These are phyloP conservation scores for Starmerella bombi DNA, from an alignment of 805 yeast genomes.

Conservation along the genomic window DNA sequence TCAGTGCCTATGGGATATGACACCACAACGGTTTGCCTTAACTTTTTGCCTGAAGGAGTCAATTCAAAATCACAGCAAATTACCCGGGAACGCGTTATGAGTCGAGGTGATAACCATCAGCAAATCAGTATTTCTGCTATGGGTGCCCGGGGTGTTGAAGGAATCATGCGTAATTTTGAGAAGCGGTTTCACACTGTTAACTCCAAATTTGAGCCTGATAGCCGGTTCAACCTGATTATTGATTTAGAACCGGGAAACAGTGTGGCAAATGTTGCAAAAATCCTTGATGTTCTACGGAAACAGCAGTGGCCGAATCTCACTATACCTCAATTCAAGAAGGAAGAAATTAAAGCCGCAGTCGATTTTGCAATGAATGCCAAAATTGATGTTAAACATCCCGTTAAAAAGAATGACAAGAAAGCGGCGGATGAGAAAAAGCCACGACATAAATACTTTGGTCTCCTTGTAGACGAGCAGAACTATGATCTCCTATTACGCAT, in stretches of 20 bases:
- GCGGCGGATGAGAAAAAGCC: slow-evolving; percentile 4
- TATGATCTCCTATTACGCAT: slow-evolving; percentile 17
- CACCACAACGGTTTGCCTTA: slow-evolving; percentile 51
- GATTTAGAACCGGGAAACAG: slow-evolving; percentile 35
- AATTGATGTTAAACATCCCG: slow-evolving; percentile 6
- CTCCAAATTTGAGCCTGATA: slow-evolving; percentile 41
- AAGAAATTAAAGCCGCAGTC: slow-evolving; percentile 36
- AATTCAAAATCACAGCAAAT: slow-evolving; percentile 33
- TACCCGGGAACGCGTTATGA: slow-evolving; percentile 46
- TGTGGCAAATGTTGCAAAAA: slow-evolving; percentile 34
- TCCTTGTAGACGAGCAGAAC: slow-evolving; percentile 24
- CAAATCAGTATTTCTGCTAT: slow-evolving; percentile 42
- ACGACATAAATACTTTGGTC: slow-evolving; percentile 33
- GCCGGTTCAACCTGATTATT: slow-evolving; percentile 50
- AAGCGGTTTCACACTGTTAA: slow-evolving; percentile 52
- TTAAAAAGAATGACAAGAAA: slow-evolving; percentile 12
- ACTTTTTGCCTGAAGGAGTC: slow-evolving; percentile 41
- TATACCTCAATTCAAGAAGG: slow-evolving; percentile 31
- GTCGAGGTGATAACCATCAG: slow-evolving; percentile 81
- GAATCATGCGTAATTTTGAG: slow-evolving; percentile 64
- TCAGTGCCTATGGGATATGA: slow-evolving; percentile 34
- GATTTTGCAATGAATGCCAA: slow-evolving; percentile 30
- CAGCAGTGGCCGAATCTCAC: slow-evolving; percentile 27
- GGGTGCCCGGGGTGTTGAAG: slow-evolving; percentile 38
- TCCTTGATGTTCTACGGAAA: slow-evolving; percentile 32